Evolutionary conservation across 2,329 filamentous ascomycete genomes (phyloP), one percentile per base, ranked within the genome.

Genomic region (Verticillium albo-atrum): DNA sequence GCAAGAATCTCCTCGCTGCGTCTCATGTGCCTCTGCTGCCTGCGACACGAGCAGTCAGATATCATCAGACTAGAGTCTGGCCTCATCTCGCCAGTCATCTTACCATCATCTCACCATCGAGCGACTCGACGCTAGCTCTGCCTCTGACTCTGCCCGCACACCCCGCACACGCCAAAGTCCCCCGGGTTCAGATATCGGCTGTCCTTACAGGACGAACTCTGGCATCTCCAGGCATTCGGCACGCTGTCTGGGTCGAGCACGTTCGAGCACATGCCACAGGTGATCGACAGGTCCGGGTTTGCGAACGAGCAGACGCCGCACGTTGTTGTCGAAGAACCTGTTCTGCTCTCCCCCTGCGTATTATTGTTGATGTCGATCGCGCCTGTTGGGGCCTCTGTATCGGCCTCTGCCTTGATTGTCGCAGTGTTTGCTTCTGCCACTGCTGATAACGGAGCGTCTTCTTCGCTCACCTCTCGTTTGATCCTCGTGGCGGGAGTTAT

Each of bases 271-370:
- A 88, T 81, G 7, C 73, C 74, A 70, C 91, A 95, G 4, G 84
- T 89, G 2, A 85, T 72, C 7, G 83, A 76, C 9, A 69, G 67
- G 0, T 68, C 54, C 6, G 80, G 74, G 68, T 92, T 93, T 56
- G 76, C 74, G 56, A 89, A 83, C 0, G 90, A 92, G 72, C 91
- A 96, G 58, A 89, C 77, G 1, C 80, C 75, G 67, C 90, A 90
- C 55, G 61, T 57, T 27, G 51, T 53, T 14, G 23, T n/a, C n/a
- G n/a, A n/a, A n/a, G n/a, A n/a, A 15, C 20, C 51, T 27, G 15
- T 15, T 4, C 23, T 27, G 17, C 10, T 59, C 47, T 30, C 51
- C 17, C 26, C 28, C 25, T 30, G 15, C 23, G 14, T 42, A 26
- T 37, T n/a, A n/a, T n/a, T n/a, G n/a, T n/a, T n/a, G n/a, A n/a